Conservation (phyloP, 1,284 basidiomycete species). For the Singerocomus inundabilis region DNA sequence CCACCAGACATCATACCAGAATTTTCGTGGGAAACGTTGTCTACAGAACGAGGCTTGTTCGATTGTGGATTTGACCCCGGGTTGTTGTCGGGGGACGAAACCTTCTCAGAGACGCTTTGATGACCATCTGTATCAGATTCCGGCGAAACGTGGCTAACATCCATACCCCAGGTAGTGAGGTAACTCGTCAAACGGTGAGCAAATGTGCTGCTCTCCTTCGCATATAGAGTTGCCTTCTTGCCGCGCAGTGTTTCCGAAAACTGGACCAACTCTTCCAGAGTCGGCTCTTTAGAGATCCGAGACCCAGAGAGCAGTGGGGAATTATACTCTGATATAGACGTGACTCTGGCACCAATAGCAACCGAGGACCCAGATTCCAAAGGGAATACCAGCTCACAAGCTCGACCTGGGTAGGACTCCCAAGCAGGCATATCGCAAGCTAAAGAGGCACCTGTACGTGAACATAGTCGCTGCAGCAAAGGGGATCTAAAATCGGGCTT, state of each 20-base stretch:
- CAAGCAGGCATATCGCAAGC: conserved; percentile 46
- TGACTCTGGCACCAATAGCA: conserved; percentile 28
- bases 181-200: conserved; percentile 89
- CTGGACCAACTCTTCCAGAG: conserved; percentile 67
- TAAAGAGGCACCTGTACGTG: conserved; percentile 64
- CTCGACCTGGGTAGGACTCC: conserved; percentile 43
- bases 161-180: conserved; percentile 91
- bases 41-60: conserved; percentile 20
- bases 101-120: conserved; percentile 18
- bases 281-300: conserved; percentile 65
- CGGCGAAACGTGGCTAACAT: conserved; percentile 79
- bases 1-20: conserved; percentile 17
- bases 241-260: conserved; percentile 83
- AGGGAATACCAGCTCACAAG: conserved; percentile 53
- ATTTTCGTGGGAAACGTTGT: conserved; percentile 21
- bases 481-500: conserved; percentile 60
- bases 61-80: conserved; percentile 8
- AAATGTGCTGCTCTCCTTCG: conserved; percentile 79
- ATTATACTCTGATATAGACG: conserved; percentile 45
- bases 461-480: conserved; percentile 65
- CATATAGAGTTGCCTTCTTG: conserved; percentile 79
- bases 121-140: conserved; percentile 50
- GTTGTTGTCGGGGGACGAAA: conserved; percentile 12
- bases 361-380: conserved; percentile 53
- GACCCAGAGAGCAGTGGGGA: conserved; percentile 41